A percentile compares a stretch with the other conserved stretches of the same genome.
These are phyloP conservation scores for Venturia aucupariae DNA, from an alignment of 2,329 filamentous ascomycete species.

Conservation along the genomic window DNA sequence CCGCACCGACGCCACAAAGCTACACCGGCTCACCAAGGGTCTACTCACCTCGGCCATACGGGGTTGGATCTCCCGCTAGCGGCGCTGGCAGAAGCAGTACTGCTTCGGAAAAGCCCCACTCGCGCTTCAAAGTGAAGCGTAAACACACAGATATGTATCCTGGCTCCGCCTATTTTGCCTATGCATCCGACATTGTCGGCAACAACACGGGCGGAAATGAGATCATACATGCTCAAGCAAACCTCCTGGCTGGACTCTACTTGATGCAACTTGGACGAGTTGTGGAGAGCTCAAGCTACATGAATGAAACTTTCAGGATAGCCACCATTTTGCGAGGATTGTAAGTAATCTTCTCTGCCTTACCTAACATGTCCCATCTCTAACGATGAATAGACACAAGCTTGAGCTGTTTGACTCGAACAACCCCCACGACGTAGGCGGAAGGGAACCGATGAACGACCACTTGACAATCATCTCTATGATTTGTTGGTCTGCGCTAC, in stretches of 20 bases:
- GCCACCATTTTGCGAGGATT: constrained; percentile 8
- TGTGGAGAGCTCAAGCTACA: constrained; percentile 72
- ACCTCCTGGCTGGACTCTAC: constrained; percentile 78
- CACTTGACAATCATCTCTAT: constrained; percentile 36
- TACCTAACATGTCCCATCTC: not conserved
- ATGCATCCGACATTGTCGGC: constrained; percentile 78
- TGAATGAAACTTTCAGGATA: constrained; percentile 49
- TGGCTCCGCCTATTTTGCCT: constrained; percentile 80
- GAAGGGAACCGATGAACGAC: not conserved
- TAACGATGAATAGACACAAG: not conserved
- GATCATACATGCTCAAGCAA: constrained; percentile 74
- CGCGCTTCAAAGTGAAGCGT: constrained; percentile 5
- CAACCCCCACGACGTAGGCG: constrained; percentile 20
- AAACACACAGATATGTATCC: constrained; percentile 65
- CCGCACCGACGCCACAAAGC: not conserved
- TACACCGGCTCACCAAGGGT: constrained; percentile 16
- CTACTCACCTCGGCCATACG: constrained; percentile 16
- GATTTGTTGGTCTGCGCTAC: constrained; percentile 88
- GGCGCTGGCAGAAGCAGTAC: constrained; percentile 15
- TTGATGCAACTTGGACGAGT: constrained; percentile 80
- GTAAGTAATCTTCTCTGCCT: not conserved
- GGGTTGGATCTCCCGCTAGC: constrained; percentile 38
- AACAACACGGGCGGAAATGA: constrained; percentile 70
- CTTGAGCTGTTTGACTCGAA: constrained; percentile 17
- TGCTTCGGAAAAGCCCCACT: constrained; percentile 10